Conservation (phyloP, 2,329 filamentous ascomycete genomes). For the Cytospora paraplurivora region DNA sequence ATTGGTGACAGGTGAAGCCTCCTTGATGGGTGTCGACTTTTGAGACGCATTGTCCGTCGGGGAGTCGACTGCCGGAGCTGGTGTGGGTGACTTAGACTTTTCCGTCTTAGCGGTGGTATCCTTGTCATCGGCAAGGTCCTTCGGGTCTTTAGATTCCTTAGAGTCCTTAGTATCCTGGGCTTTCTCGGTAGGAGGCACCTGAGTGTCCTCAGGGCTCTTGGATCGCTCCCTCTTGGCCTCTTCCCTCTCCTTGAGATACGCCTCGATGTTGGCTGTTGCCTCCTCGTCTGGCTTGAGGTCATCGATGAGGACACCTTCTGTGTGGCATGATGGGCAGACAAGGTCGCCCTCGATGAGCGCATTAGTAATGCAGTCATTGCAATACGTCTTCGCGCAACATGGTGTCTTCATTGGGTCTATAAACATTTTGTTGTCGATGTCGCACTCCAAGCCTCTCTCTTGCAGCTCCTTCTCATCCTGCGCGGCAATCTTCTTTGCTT, state of each 20-base stretch:
- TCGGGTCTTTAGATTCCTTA: constrained; percentile 37
- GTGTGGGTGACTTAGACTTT: constrained; percentile 41
- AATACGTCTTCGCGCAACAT: constrained; percentile 97
- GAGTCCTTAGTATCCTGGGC: constrained; percentile 36
- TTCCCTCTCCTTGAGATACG: constrained; percentile 64
- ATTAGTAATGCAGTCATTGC: constrained; percentile 99
- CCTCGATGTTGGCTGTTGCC: constrained; percentile 74
- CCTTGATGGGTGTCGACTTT: constrained; percentile 35
- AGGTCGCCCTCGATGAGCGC: constrained; percentile 98
- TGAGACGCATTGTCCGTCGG: constrained; percentile 34
- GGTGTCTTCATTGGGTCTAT: constrained; percentile 99
- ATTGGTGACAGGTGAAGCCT: constrained; percentile 35
- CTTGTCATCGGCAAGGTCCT: constrained; percentile 37
- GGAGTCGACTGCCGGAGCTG: constrained; percentile 37
- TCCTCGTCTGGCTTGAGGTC: constrained; percentile 84
- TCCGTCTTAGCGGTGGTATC: constrained; percentile 37
- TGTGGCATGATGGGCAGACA: constrained; percentile 87
- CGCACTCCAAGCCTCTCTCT: constrained; percentile 86
- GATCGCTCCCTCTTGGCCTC: constrained; percentile 52
- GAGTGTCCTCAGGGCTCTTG: constrained; percentile 48
- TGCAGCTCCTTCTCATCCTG: constrained; percentile 84
- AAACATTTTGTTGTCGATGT: constrained; percentile 97
- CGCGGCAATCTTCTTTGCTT: constrained; percentile 75
- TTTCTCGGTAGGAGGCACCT: constrained; percentile 36
- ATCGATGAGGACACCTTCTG: constrained; percentile 90